These are phyloP conservation scores for Eleusine coracana DNA, from an alignment of 176 grass and related monocot species.

Conservation along the genomic window DNA sequence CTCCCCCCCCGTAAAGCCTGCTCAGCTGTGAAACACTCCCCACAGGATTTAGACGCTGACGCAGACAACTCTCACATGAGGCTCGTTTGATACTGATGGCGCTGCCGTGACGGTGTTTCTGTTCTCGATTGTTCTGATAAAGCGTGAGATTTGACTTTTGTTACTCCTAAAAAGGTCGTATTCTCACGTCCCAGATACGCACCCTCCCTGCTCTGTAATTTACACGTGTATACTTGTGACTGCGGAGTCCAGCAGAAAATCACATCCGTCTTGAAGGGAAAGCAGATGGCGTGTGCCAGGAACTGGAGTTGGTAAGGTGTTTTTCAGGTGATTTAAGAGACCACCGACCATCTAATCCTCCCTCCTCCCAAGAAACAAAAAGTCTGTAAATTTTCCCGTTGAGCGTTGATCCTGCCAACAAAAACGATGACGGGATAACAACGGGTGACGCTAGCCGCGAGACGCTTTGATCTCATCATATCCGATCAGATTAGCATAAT, in stretches of 20 bases:
- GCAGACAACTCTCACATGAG: neutral
- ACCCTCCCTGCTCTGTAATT: neutral
- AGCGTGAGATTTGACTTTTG: neutral
- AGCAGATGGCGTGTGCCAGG: neutral
- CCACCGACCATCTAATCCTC: neutral
- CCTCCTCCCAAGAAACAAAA: neutral
- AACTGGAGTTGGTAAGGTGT: neutral
- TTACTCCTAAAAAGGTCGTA: neutral
- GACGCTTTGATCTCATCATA: neutral
- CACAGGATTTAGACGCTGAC: neutral
- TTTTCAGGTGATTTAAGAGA: neutral
- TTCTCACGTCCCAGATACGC: neutral
- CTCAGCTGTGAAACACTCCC: neutral
- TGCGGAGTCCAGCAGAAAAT: neutral
- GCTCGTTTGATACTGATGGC: neutral
- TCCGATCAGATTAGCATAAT: neutral
- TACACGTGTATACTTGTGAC: neutral
- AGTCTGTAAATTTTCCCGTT: neutral
- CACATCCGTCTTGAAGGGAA: neutral
- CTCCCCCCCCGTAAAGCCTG: neutral
- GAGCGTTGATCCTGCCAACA: neutral
- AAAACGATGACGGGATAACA: neutral
- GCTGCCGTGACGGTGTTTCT: neutral
- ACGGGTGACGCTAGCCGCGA: neutral
- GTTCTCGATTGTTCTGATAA: neutral